These are phyloP conservation scores for Aspergillus fischeri DNA, from an alignment of 2,329 filamentous ascomycete genomes.

Conservation along the genomic window DNA sequence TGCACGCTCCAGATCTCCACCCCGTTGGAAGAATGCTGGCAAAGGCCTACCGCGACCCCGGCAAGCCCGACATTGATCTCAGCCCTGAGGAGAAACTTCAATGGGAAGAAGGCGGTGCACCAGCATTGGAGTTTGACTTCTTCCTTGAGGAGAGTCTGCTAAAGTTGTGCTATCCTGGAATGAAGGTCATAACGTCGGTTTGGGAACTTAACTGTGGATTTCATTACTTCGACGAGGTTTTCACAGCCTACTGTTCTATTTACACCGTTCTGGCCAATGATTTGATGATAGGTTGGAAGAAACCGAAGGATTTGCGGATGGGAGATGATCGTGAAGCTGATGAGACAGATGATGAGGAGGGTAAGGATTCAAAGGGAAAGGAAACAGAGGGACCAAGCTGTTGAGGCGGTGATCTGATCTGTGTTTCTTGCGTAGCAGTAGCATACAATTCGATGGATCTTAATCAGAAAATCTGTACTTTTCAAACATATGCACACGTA, in stretches of 20 bases:
- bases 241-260: conserved; percentile 57
- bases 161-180: conserved; percentile 57
- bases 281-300: conserved; percentile 64
- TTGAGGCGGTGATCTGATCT: background rate
- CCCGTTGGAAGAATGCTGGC: conserved; percentile 53
- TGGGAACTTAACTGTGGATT: conserved; percentile 58
- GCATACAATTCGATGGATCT: background rate
- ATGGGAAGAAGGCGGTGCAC: conserved; percentile 17
- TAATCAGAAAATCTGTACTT: background rate
- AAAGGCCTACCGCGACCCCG: conserved; percentile 47
- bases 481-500: background rate
- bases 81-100: conserved; percentile 29
- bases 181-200: conserved; percentile 57
- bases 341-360: conserved; percentile 9
- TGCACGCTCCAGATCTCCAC: conserved; percentile 41
- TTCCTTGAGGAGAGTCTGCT: conserved; percentile 64
- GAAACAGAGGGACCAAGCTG: background rate
- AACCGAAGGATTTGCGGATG: conserved; percentile 40
- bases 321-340: conserved; percentile 2
- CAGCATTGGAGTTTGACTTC: conserved; percentile 48
- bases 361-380: conserved; percentile 11
- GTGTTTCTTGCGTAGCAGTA: background rate
- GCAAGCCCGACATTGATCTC: conserved; percentile 36
- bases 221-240: conserved; percentile 60
- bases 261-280: conserved; percentile 65